Evolutionary conservation across 306 rosid species (phyloP).

Genomic region (Gillenia trifoliata): DNA sequence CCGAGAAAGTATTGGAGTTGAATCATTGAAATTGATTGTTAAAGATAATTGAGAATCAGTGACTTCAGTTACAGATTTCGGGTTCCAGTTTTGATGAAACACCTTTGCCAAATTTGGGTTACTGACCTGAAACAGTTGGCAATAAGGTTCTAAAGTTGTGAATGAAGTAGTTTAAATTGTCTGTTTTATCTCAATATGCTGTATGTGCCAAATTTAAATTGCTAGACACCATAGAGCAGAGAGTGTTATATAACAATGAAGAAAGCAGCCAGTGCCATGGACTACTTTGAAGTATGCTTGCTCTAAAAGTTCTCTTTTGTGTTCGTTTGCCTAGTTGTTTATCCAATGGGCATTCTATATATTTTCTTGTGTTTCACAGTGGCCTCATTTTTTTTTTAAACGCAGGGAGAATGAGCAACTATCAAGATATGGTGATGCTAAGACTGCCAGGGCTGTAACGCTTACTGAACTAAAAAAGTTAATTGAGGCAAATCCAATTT

Average conservation of each 20-base stretch:
- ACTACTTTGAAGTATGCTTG: neutral
- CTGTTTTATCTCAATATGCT: neutral
- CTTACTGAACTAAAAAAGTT: slow-evolving; percentile 67
- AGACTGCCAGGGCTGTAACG: slow-evolving; percentile 65
- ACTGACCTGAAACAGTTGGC: neutral
- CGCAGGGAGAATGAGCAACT: slow-evolving; percentile 70
- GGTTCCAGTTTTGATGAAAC: neutral
- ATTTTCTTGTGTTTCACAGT: neutral
- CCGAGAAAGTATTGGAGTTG: neutral
- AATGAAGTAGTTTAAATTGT: neutral
- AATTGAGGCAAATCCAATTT: slow-evolving; percentile 71
- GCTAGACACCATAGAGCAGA: neutral
- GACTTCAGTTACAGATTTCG: neutral
- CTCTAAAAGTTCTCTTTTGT: neutral
- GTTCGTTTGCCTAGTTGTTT: neutral
- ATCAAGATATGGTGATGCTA: slow-evolving; percentile 70
- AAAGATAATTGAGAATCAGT: neutral
- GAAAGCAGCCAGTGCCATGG: neutral
- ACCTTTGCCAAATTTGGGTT: neutral
- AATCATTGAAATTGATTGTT: neutral
- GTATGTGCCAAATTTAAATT: neutral
- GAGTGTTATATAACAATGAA: too few relatives aligned
- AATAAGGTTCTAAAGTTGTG: neutral
- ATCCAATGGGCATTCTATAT: neutral
- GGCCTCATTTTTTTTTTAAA: neutral